Evolutionary conservation across 176 grass and related monocot genomes (phyloP), one percentile per base, ranked within the genome.

Genomic region (Carex parvula): DNA sequence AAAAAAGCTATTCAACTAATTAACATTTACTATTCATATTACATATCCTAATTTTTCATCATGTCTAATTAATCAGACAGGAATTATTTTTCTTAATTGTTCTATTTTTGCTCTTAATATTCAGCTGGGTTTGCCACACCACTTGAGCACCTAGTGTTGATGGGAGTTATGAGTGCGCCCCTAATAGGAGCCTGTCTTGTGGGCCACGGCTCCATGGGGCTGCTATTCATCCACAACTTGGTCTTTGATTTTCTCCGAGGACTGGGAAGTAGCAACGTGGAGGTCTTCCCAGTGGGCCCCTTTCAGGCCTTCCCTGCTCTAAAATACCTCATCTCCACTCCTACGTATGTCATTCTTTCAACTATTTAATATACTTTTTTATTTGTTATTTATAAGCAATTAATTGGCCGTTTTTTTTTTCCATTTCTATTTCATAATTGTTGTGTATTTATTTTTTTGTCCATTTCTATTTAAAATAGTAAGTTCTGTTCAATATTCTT

Each of bases 201-300:
- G 5, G 96, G 96, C 1, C 1, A 12, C 57, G 88, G 84, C 3
- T 95, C 96, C 7, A 60, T 42, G 2, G 91, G 76, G 32, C 80
- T 98, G 20, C 48, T 92, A 30, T 98, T 92, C 79, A 88, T 3
- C 26, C 90, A 98, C 66, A 82, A 87, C 20, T 83, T 95, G 4
- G 29, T n/a, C 0, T 95, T 93, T 88, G 96, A 98, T 88, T 83
- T 70, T 83, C 77, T 98, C 76, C 70, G 93, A 69, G 90, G 82
- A 85, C 90, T 98, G 93, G 96, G 96, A 0, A 86, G 89, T 84
- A 89, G 96, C 85, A 98, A 98, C 60, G 86, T 98, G 15, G 96
- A 98, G 91, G 64, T 95, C 11, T 71, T 98, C 83, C 86, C 96
- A 2, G 26, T 3, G 26, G 10, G n/a, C 1, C 68, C 83, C 53